Evolutionary conservation across 345 rosid genomes (phyloP), one percentile per base, ranked within the genome.

Genomic region (Nasturtium officinale): DNA sequence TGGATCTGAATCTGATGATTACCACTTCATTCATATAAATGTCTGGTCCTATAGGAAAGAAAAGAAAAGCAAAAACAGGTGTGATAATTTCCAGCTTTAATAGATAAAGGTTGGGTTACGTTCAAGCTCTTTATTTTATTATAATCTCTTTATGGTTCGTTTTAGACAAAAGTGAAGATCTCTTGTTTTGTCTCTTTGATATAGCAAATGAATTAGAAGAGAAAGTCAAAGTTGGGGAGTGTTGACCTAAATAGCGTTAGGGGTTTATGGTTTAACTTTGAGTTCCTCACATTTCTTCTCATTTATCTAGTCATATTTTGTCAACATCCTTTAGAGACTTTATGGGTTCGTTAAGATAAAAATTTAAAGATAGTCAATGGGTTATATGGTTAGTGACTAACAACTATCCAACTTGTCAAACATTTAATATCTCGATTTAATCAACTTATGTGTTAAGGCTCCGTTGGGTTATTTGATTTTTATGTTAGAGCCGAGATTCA

Each of bases 21-120:
- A 52, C 61, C 69, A 47, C 18, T 75, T 75, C 57, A 68, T 76
- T 76, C 79, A 46, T 76, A 52, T 63, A 76, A 75, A 65, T 53
- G 69, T 53, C 20, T 69, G 75, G 69, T 69, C 42, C 37, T 61
- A 76, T 75, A 75, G 79, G 73, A 66, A 58, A 56, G 38, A 9
- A 57, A 69, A 68, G 33, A 45, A 33, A 38, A 26, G 42, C 9
- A 72, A 65, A 74, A 37, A 74, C 61, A 58, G 67, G 26, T 60
- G 65, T 15, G 46, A 38, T 60, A 12, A 29, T 46, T 58, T 29
- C 35, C 10, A 66, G 78, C 66, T 74, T 74, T 38, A 58, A 74
- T 66, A 74, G 61, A 67, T 58, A 48, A 73, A 74, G 5, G 55
- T 75, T 51, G 69, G 40, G 13, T 30, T 75, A 29, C 67, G 55